Evolutionary conservation across 805 yeast genomes (phyloP), one percentile per base, ranked within the genome.

Genomic region (Yueomyces sinensis): DNA sequence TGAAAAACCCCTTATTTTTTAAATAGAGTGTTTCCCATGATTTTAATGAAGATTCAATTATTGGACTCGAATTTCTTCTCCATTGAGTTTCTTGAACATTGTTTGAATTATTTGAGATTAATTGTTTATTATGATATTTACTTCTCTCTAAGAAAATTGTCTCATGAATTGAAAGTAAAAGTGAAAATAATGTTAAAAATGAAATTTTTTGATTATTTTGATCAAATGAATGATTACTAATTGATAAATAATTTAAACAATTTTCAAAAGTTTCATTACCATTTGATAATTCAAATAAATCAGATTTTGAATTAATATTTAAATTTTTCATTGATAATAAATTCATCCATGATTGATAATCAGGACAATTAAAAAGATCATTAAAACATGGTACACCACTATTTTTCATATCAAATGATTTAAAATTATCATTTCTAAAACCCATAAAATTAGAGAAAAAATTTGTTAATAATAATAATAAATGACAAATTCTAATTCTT

Each of bases 401-500:
- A 20, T 11, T 7, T 36, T 65, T 64, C 36, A 80, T 58, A 38
- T 68, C 75, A 33, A 63, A 50, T 2, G 68, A 61, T 40, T 63
- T 68, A 33, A 65, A 47, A 5, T 62, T 54, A 37, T 65, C 62
- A 34, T 64, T 65, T n/a, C n/a, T n/a, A 20, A 63, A 40, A 6
- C 70, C 71, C 30, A 65, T 63, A 40, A 65, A 46, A 1, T 68
- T 57, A 6, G 80, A 68, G 39, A 76, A 64, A 39, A 76, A 45
- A 14, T 76, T 69, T 9, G 80, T 69, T 16, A 77, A 64, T 32
- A 74, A 65, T 42, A 77, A 66, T 11, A 76, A 66, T 27, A 74
- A 73, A 45, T 79, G 83, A 49, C 81, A 68, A 1, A 84, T 78
- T 46, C 96, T 69, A 19, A 74, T 70, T 38, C 91, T 77, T 24